These are phyloP conservation scores for Scopulariopsis brevicaulis DNA, from an alignment of 2,329 filamentous ascomycete genomes.

Conservation along the genomic window DNA sequence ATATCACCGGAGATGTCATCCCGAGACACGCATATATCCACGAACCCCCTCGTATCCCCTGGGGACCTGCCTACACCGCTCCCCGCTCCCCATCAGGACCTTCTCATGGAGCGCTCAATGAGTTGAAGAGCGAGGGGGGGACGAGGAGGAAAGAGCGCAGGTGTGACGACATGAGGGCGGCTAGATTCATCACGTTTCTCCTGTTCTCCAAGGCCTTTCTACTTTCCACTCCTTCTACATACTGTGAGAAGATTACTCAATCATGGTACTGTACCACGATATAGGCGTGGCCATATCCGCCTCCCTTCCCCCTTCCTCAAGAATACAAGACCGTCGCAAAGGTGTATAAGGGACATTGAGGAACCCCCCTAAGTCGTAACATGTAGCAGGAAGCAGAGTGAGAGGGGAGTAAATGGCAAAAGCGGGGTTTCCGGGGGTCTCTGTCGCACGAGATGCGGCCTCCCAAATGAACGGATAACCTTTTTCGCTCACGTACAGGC, in stretches of 20 bases:
- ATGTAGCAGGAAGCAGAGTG: not conserved
- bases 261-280: too few species aligned
- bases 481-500: slow-evolving; percentile 2
- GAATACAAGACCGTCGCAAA: too few species aligned
- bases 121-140: not conserved
- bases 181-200: not conserved
- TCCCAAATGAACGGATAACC: slow-evolving; percentile 6
- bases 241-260: too few species aligned
- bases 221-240: not conserved
- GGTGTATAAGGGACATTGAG: not conserved
- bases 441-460: not conserved
- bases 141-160: not conserved
- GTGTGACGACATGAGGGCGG: not conserved
- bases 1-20: not conserved
- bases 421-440: not conserved
- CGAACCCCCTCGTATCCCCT: not conserved
- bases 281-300: too few species aligned
- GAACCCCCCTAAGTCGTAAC: not conserved
- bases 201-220: not conserved
- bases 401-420: not conserved
- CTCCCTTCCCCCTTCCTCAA: too few species aligned
- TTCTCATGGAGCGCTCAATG: not conserved
- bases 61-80: not conserved
- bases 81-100: not conserved
- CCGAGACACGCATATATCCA: not conserved